These are phyloP conservation scores for Sporisorium exsertum DNA, from an alignment of 1,284 basidiomycete species.

Conservation along the genomic window DNA sequence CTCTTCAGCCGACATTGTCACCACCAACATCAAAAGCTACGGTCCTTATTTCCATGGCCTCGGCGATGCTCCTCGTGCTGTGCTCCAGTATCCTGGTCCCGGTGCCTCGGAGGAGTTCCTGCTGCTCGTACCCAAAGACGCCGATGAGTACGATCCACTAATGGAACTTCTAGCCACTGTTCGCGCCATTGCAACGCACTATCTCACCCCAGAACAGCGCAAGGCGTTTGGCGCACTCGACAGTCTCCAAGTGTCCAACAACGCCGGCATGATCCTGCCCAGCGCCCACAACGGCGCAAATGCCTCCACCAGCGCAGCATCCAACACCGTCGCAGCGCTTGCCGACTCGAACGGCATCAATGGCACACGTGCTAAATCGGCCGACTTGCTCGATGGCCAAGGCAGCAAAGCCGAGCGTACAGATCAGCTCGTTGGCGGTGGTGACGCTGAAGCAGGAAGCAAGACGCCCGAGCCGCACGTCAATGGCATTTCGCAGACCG, in stretches of 20 bases:
- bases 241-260: constrained; percentile 56
- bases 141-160: constrained; percentile 67
- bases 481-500: constrained; percentile 32
- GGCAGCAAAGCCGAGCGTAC: constrained; percentile 24
- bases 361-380: constrained; percentile 40
- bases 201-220: constrained; percentile 51
- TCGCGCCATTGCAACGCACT: constrained; percentile 56
- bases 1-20: constrained; percentile 42
- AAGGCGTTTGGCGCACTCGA: constrained; percentile 60
- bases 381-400: constrained; percentile 38
- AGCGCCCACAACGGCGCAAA: constrained; percentile 22
- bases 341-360: constrained; percentile 16
- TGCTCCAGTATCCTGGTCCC: constrained; percentile 58
- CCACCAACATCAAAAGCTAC: constrained; percentile 46
- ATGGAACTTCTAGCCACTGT: constrained; percentile 63
- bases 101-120: constrained; percentile 54
- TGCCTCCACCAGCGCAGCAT: constrained; percentile 18
- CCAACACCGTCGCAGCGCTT: constrained; percentile 16
- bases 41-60: constrained; percentile 55
- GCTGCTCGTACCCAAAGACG: constrained; percentile 60
- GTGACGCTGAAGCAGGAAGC: not conserved
- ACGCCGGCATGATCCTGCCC: constrained; percentile 53
- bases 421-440: constrained; percentile 17
- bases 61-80: constrained; percentile 40
- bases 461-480: constrained; percentile 32